phyloP scores from a whole-genome alignment of 2,329 filamentous ascomycete genomes.

The Fusarium caatingaense region DNA sequence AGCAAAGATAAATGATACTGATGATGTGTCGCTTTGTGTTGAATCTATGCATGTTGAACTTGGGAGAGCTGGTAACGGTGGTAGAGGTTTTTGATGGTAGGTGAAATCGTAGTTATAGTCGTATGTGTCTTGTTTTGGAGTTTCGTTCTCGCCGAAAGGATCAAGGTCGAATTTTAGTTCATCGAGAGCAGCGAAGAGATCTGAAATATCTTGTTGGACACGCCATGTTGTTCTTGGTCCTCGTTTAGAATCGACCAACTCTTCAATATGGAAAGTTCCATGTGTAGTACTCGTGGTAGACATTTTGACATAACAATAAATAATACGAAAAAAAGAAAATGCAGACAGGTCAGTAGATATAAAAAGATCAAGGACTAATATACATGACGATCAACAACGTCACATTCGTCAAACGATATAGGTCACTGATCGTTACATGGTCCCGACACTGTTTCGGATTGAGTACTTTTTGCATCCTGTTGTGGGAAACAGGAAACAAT shows the following conservation, averaged over 20 bases:
- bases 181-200: background rate
- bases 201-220: background rate
- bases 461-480: too few relatives aligned
- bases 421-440: background rate
- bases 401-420: background rate
- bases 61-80: background rate
- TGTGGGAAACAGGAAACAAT: background rate
- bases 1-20: background rate
- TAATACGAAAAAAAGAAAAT: background rate
- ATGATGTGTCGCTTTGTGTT: background rate
- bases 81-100: background rate
- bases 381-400: background rate
- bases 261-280: background rate
- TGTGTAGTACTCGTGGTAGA: background rate
- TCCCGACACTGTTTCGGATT: background rate
- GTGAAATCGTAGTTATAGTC: background rate
- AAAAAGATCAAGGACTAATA: background rate
- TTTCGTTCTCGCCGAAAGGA: background rate
- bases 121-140: background rate
- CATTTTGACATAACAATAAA: background rate
- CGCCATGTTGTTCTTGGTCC: background rate
- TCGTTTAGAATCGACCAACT: background rate
- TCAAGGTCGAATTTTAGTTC: background rate
- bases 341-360: background rate
- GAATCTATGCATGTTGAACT: conserved; percentile 1